Evolutionary conservation across 2,329 filamentous ascomycete genomes (phyloP), one percentile per base, ranked within the genome.

Genomic region (Plenodomus biglobosus): DNA sequence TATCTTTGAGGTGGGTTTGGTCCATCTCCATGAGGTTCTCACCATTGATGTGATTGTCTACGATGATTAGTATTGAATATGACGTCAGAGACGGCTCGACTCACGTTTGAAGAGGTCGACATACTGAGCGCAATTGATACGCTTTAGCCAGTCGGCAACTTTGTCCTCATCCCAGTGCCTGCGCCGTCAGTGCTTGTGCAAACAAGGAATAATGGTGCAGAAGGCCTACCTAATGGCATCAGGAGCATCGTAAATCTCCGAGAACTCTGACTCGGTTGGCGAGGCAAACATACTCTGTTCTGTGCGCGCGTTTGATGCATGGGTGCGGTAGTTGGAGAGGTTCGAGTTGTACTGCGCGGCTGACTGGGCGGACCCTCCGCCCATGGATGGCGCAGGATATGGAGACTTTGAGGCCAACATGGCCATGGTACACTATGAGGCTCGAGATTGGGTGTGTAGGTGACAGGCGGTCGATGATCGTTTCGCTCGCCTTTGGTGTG

Each of bases 11-110:
- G 35, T 95, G 90, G 46, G 91, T 87, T 78, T 96, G 95, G 73
- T 99, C 94, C 80, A 96, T 92, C 75, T 99, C 94, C 61, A 99
- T 81, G 38, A 99, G 79, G 68, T 95, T 96, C 75, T 96, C 91
- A 64, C 94, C 94, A 69, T 94, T 99, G 77, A 99, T 96, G 73
- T 97, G 90, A 72, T 99, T 96, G 68, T 85, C 80, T 83, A 52
- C 35, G 52, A 37, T 60, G 19, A 64, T 69, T 35, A 69, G 59
- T 34, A 34, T 16, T 6, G 6, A 8, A 15, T 8, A 11, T 32
- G 3, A 15, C 27, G 3, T 32, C 13, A 11, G 11, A 8, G 24
- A n/a, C n/a, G 16, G 24, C 32, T 8, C 6, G 16, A 55, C 56
- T 44, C 73, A 82, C 81, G 75, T 85, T 74, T 88, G 74, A 96